phyloP scores from a whole-genome alignment of 768 basidiomycete species.

The Gymnopilus dilepis region DNA sequence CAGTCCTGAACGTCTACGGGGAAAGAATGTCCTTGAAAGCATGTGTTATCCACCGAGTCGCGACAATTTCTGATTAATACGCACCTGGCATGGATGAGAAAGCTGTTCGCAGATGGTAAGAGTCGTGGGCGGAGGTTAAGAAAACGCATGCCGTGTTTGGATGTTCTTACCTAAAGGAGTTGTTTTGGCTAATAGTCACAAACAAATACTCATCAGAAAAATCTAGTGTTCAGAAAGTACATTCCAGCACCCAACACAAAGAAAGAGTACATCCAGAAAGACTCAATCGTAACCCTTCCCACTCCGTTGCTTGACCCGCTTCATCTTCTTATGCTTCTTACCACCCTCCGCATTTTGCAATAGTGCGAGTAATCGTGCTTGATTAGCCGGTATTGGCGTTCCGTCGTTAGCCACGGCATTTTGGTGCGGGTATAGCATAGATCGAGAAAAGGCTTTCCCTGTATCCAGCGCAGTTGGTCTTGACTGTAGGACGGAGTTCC shows the following conservation, averaged over 20 bases:
- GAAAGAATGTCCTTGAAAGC: background rate
- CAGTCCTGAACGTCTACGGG: background rate
- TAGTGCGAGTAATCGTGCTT: slow-evolving; percentile 48
- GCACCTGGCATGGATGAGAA: background rate
- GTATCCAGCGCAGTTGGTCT: slow-evolving; percentile 69
- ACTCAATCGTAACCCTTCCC: slow-evolving; percentile 86
- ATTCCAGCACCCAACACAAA: background rate
- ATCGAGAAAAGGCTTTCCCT: slow-evolving; percentile 66
- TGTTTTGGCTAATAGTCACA: background rate
- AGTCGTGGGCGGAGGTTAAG: background rate
- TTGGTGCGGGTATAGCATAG: slow-evolving; percentile 82
- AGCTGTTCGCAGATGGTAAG: background rate
- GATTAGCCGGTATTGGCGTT: slow-evolving; percentile 52
- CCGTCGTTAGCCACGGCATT: slow-evolving; percentile 82
- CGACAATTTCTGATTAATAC: background rate
- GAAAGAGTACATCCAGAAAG: background rate
- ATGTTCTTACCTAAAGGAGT: slow-evolving; percentile 2
- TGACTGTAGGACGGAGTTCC: slow-evolving; percentile 52
- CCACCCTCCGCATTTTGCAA: slow-evolving; percentile 48
- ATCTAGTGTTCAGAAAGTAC: background rate
- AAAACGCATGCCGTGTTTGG: background rate
- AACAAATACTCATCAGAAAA: background rate
- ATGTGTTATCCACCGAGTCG: background rate
- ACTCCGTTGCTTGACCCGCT: slow-evolving; percentile 86
- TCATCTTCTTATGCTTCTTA: slow-evolving; percentile 88